Conservation (phyloP, 495 filamentous ascomycete species). For the Xylaria venustula region DNA sequence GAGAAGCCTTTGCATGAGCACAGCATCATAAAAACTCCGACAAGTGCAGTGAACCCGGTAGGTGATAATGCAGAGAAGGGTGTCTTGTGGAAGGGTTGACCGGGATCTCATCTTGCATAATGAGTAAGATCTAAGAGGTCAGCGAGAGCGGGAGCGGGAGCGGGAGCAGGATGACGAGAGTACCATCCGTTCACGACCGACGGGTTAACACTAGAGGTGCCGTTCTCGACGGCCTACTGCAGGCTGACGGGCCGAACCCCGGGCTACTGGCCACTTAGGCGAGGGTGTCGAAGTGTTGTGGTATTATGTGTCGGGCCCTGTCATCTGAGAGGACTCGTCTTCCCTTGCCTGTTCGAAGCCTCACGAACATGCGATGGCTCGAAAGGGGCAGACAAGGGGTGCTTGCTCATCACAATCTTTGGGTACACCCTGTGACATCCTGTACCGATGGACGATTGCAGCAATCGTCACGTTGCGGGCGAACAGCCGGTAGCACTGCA, state of each 20-base stretch:
- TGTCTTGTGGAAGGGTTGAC: conserved; percentile 4
- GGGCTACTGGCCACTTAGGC: background rate
- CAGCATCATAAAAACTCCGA: background rate
- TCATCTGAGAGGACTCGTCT: background rate
- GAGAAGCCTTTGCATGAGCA: background rate
- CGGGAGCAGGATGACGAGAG: background rate
- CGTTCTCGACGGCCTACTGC: conserved; percentile 4
- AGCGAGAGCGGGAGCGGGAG: background rate
- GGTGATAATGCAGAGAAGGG: background rate
- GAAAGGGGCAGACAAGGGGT: background rate
- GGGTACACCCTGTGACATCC: background rate
- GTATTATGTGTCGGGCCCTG: background rate
- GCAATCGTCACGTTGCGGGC: background rate
- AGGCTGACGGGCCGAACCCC: conserved; percentile 13
- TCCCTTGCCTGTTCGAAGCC: background rate
- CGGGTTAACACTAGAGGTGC: background rate
- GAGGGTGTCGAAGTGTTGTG: background rate
- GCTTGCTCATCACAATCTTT: background rate
- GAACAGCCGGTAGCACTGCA: conserved; percentile 4
- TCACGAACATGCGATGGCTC: background rate
- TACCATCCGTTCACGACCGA: background rate
- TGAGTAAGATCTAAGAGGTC: conserved; percentile 7
- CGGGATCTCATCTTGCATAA: conserved; percentile 18
- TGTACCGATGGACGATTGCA: background rate
- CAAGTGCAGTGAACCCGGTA: background rate